These are phyloP conservation scores for Bodo saltans DNA, from an alignment of 78 protist genomes.

Conservation along the genomic window DNA sequence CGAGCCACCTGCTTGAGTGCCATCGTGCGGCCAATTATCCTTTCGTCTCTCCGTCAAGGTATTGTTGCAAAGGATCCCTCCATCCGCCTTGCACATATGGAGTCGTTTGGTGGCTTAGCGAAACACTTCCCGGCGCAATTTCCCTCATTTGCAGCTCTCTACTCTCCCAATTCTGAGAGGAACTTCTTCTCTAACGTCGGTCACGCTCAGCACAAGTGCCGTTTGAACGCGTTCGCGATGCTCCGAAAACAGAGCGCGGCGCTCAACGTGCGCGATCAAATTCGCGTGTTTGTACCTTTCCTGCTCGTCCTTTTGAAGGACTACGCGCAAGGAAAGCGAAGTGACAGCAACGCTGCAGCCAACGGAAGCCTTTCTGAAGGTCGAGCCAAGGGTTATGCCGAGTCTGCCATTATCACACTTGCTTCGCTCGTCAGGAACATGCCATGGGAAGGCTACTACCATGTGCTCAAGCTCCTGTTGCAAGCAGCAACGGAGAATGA, in stretches of 20 bases:
- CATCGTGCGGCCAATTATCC: background rate
- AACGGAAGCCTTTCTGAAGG: background rate
- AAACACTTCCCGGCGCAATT: background rate
- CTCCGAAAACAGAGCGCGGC: background rate
- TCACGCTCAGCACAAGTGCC: background rate
- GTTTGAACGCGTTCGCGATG: conserved; percentile 7
- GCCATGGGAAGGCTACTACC: conserved; percentile 21
- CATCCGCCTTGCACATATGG: background rate
- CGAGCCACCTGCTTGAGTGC: background rate
- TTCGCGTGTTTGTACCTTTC: conserved; percentile 3
- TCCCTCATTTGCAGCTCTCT: background rate
- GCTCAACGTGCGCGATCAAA: background rate
- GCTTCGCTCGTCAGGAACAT: background rate
- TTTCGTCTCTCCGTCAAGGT: background rate
- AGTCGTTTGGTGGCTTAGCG: background rate
- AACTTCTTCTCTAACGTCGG: conserved; percentile 16
- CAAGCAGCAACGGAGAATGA: background rate
- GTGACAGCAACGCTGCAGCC: background rate
- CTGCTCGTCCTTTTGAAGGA: background rate
- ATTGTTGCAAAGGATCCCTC: background rate
- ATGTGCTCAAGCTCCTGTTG: background rate
- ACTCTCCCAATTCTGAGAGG: background rate
- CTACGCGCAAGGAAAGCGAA: background rate
- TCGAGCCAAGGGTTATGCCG: background rate
- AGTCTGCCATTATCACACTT: background rate